phyloP scores from a whole-genome alignment of 768 basidiomycete genomes.

The Porphyrellus cyaneotinctus region DNA sequence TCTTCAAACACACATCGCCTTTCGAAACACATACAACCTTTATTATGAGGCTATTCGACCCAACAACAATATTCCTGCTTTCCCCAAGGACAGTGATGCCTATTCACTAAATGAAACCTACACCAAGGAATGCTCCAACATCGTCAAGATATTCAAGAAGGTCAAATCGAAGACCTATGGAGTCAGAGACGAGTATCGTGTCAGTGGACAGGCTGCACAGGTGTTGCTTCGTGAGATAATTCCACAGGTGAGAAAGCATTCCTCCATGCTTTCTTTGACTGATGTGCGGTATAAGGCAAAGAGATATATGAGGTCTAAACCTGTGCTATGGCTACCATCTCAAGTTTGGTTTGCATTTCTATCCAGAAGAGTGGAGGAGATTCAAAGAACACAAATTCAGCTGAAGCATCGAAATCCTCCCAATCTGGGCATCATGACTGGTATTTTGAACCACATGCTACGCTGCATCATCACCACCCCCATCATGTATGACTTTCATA shows the following conservation, averaged over 20 bases:
- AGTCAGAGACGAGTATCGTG: neutral
- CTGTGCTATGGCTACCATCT: slow-evolving; percentile 5
- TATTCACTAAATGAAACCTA: too few species aligned
- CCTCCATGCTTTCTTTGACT: neutral
- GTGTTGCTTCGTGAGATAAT: neutral
- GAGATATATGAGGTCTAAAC: neutral
- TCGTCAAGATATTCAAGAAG: neutral
- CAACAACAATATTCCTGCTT: neutral
- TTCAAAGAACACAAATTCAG: slow-evolving; percentile 1
- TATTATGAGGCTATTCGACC: slow-evolving; percentile 10
- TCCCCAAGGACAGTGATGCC: neutral
- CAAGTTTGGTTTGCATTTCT: slow-evolving; percentile 2
- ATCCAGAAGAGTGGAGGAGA: neutral
- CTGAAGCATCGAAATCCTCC: neutral
- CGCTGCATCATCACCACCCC: neutral
- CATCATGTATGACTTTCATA: slow-evolving; percentile 5
- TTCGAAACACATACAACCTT: slow-evolving; percentile 18
- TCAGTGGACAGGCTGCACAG: neutral
- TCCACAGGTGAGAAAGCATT: neutral
- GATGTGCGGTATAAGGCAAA: neutral
- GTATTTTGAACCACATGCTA: slow-evolving; percentile 8
- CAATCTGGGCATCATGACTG: slow-evolving; percentile 8
- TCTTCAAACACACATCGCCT: slow-evolving; percentile 5
- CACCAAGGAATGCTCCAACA: neutral
- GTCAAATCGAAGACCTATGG: neutral